Conservation (phyloP, 768 basidiomycete genomes). For the Lactarius tabidus region DNA sequence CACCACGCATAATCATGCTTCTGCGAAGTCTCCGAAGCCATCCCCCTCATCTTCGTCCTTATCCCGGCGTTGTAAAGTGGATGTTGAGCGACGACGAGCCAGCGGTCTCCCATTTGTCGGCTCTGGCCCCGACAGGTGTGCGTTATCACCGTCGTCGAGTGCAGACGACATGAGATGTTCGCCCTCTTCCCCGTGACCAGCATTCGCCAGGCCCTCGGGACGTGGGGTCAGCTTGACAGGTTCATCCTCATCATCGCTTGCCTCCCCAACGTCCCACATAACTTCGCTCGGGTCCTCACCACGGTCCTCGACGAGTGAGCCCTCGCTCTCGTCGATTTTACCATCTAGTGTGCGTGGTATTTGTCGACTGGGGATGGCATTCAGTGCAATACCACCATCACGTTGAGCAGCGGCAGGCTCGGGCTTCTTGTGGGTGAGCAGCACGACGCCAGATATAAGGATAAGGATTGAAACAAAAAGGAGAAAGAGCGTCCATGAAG, state of each 20-base stretch:
- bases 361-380: conserved; percentile 32
- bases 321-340: conserved; percentile 40
- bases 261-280: conserved; percentile 72
- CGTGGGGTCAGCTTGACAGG: conserved; percentile 33
- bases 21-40: conserved; percentile 20
- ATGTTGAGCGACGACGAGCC: conserved; percentile 23
- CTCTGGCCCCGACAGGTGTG: conserved; percentile 17
- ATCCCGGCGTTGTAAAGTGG: conserved; percentile 5
- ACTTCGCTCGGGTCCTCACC: conserved; percentile 42
- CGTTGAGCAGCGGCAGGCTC: conserved; percentile 41
- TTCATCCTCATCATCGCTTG: conserved; percentile 63
- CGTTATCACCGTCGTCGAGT: conserved; percentile 34
- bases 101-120: neutral
- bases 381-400: conserved; percentile 29
- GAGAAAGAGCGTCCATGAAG: conserved; percentile 83
- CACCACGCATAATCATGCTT: neutral
- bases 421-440: conserved; percentile 89
- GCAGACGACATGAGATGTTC: conserved; percentile 39
- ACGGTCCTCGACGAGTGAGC: conserved; percentile 31
- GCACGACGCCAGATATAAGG: conserved; percentile 87
- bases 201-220: conserved; percentile 31
- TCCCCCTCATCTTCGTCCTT: conserved; percentile 7
- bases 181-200: conserved; percentile 34
- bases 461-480: conserved; percentile 84
- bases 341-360: conserved; percentile 28